Conservation (phyloP, 257 asterid species). For the Capsicum pubescens region DNA sequence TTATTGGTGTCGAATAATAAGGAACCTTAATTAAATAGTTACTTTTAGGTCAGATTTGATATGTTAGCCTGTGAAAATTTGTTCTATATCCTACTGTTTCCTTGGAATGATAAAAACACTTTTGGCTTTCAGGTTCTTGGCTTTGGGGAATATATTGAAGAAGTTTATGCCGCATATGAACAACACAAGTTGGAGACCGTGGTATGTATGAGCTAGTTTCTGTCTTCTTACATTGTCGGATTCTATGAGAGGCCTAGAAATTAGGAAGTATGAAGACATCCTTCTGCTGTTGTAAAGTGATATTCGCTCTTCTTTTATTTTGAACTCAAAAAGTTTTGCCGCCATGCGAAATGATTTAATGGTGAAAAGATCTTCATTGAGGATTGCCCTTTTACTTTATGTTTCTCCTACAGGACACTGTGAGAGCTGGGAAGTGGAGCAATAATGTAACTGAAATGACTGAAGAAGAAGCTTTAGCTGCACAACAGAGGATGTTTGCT, state of each 20-base stretch:
- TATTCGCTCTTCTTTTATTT: neutral
- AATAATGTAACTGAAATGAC: slow-evolving; percentile 90
- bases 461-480: slow-evolving; percentile 84
- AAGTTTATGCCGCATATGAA: slow-evolving; percentile 91
- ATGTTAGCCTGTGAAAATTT: neutral
- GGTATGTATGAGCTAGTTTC: slow-evolving; percentile 42
- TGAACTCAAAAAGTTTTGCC: neutral
- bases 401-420: slow-evolving; percentile 62
- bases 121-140: slow-evolving; percentile 75
- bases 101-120: neutral
- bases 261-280: neutral
- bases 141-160: slow-evolving; percentile 89
- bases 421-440: slow-evolving; percentile 74
- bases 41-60: neutral
- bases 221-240: neutral
- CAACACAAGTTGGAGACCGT: slow-evolving; percentile 88
- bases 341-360: neutral
- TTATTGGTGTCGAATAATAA: neutral
- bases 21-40: neutral
- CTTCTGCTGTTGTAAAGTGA: neutral
- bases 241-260: neutral
- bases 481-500: slow-evolving; percentile 98
- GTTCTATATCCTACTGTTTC: neutral
- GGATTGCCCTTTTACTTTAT: neutral
- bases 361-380: neutral